Evolutionary conservation across 2,329 filamentous ascomycete species (phyloP).

Genomic region (Beauveria pseudobassiana): DNA sequence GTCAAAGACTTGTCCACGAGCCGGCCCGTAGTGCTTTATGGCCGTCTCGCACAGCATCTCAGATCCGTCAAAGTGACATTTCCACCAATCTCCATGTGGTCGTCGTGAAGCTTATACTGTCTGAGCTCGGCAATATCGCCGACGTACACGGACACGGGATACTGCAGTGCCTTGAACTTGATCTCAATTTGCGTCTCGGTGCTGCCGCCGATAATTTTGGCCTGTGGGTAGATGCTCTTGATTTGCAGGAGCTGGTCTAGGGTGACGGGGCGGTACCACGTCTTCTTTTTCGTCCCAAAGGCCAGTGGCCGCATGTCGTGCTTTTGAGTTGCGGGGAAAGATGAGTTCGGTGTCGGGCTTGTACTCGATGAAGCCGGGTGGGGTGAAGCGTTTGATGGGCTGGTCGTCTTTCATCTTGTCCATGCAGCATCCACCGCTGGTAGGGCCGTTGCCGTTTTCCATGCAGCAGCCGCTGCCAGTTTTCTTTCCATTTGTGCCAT

Average conservation of each 20-base stretch:
- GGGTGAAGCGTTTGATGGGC: constrained; percentile 63
- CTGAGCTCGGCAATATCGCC: constrained; percentile 87
- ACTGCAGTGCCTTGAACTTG: constrained; percentile 93
- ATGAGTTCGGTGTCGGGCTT: constrained; percentile 91
- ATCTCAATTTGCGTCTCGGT: constrained; percentile 98
- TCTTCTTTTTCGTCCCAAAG: constrained; percentile 91
- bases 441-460: constrained; percentile 46
- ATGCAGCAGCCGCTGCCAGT: constrained; percentile 60
- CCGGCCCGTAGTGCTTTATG: constrained; percentile 66
- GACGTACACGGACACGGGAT: constrained; percentile 83
- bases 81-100: constrained; percentile 84
- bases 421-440: constrained; percentile 59
- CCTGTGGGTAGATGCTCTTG: constrained; percentile 74
- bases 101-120: constrained; percentile 70
- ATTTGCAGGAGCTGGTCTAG: constrained; percentile 84
- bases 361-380: constrained; percentile 90
- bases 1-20: constrained; percentile 70
- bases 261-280: constrained; percentile 86
- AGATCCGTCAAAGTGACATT: constrained; percentile 91
- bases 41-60: constrained; percentile 74
- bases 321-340: constrained; percentile 83
- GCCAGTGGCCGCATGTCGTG: constrained; percentile 74
- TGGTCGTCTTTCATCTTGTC: constrained; percentile 43
- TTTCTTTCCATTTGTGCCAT: neutral
- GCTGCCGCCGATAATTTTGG: constrained; percentile 92